Evolutionary conservation across 371 early-diverging fungal genomes (phyloP).

Genomic region (Rhizopus delemar): DNA sequence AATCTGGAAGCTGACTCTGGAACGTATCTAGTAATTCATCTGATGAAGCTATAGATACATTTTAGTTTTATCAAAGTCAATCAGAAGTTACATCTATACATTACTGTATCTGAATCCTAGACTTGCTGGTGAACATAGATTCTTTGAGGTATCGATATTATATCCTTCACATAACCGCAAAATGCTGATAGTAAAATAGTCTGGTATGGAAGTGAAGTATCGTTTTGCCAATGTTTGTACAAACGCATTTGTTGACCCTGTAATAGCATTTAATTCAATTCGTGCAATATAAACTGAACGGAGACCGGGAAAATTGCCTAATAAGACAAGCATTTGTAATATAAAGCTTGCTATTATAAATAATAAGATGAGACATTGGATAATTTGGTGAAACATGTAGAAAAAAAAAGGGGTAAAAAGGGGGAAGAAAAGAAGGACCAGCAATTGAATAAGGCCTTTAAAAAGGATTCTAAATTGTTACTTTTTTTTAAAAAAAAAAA

Average conservation of each 20-base stretch:
- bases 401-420: neutral
- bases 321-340: conserved; percentile 17
- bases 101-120: conserved; percentile 24
- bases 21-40: conserved; percentile 10
- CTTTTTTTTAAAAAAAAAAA: too few species aligned
- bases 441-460: too few species aligned
- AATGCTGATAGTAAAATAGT: conserved; percentile 16
- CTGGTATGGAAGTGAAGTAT: conserved; percentile 5
- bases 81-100: neutral
- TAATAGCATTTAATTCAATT: conserved; percentile 3
- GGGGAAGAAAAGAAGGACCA: neutral
- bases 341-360: conserved; percentile 26
- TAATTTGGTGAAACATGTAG: conserved; percentile 10
- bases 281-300: conserved; percentile 21
- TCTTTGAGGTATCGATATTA: conserved; percentile 6
- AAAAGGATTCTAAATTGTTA: too few species aligned
- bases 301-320: conserved; percentile 22
- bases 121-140: conserved; percentile 19
- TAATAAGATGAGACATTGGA: conserved; percentile 8
- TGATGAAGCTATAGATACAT: conserved; percentile 11
- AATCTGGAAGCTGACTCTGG: conserved; percentile 13
- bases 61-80: neutral
- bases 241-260: neutral
- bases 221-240: neutral
- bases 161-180: conserved; percentile 22